A percentile compares a stretch with the other conserved stretches of the same genome.
Evolutionary conservation across 2,329 filamentous ascomycete genomes (phyloP).

Genomic region (Albophoma yamanashiensis): DNA sequence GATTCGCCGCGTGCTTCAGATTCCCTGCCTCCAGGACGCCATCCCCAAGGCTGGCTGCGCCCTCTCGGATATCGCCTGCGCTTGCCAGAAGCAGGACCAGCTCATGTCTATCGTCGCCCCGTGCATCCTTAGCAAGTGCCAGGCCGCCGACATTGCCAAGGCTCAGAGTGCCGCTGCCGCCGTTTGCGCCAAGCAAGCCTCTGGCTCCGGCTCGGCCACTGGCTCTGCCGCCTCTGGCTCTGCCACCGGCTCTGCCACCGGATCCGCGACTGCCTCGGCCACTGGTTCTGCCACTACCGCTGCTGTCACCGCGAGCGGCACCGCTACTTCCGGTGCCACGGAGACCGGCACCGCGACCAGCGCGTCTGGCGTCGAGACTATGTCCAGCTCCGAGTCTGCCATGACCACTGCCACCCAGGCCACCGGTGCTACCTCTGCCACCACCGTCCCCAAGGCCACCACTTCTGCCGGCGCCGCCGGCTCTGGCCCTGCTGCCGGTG

Average conservation of each 20-base stretch:
- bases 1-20: conserved; percentile 8
- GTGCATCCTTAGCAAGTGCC: conserved; percentile 25
- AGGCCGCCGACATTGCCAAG: conserved; percentile 15
- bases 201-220: neutral
- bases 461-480: conserved; percentile 7
- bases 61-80: conserved; percentile 24
- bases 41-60: conserved; percentile 25
- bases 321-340: neutral
- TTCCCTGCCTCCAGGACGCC: conserved; percentile 22
- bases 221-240: neutral
- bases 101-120: conserved; percentile 13
- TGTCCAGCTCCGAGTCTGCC: neutral
- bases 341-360: neutral
- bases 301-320: neutral
- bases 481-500: conserved; percentile 15
- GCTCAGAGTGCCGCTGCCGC: conserved; percentile 19
- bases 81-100: conserved; percentile 24
- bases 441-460: neutral
- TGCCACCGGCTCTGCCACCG: neutral
- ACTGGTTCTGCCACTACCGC: too few species aligned
- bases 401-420: neutral
- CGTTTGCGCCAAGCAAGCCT: conserved; percentile 15
- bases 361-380: too few species aligned
- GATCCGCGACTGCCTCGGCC: neutral
- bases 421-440: neutral